phyloP scores from a whole-genome alignment of 495 filamentous ascomycete genomes.

The Margaritispora aquatica region DNA sequence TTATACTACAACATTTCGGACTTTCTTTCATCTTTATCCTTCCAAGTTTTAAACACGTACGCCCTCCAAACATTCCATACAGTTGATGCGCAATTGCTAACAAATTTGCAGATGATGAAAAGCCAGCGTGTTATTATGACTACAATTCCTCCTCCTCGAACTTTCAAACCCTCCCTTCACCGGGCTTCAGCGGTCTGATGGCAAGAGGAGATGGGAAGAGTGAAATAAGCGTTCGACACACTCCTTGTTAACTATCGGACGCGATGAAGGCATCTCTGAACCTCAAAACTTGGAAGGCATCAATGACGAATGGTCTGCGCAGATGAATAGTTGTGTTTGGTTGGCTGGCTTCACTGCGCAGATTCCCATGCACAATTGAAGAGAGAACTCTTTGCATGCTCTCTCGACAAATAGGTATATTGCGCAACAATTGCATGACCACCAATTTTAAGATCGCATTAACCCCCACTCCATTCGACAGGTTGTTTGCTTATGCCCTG shows the following conservation, averaged over 20 bases:
- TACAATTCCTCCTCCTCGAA: slow-evolving; percentile 57
- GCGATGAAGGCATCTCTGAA: slow-evolving; percentile 98
- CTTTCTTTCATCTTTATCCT: slow-evolving; percentile 73
- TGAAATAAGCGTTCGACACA: slow-evolving; percentile 99
- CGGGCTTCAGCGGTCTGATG: slow-evolving; percentile 85
- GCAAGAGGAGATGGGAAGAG: slow-evolving; percentile 58
- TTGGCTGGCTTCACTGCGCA: neutral
- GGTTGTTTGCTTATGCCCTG: too few relatives aligned
- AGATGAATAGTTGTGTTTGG: neutral
- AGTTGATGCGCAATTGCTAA: slow-evolving; percentile 37
- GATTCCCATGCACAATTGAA: too few relatives aligned
- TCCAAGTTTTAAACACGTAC: slow-evolving; percentile 94
- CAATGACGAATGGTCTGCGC: neutral
- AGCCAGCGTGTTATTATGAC: slow-evolving; percentile 93
- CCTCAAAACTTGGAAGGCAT: slow-evolving; percentile 43
- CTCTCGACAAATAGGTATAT: too few relatives aligned
- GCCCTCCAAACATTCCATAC: slow-evolving; percentile 29
- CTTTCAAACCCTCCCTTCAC: slow-evolving; percentile 71
- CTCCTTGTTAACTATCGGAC: slow-evolving; percentile 96
- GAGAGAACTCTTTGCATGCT: too few relatives aligned
- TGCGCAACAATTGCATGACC: too few relatives aligned
- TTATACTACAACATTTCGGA: neutral
- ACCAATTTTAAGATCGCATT: too few relatives aligned
- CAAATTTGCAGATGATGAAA: slow-evolving; percentile 87
- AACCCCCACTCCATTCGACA: too few relatives aligned